phyloP scores from a whole-genome alignment of 805 yeast species.

The Teunomyces aglyptinius region DNA sequence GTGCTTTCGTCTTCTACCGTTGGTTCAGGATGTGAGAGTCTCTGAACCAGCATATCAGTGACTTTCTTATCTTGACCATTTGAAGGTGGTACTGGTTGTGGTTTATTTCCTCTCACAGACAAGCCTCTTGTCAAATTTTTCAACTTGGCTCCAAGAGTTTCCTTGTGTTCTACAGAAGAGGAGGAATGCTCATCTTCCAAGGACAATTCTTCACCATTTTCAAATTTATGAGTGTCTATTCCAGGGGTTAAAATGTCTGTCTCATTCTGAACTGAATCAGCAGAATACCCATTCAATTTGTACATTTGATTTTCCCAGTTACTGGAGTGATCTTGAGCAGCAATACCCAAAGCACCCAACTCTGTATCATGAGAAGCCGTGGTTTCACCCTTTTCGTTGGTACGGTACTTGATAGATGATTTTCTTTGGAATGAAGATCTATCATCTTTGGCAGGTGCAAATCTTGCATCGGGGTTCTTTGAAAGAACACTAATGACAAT shows the following conservation, averaged over 20 bases:
- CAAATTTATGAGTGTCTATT: constrained; percentile 27
- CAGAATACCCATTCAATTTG: constrained; percentile 36
- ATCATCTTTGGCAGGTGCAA: constrained; percentile 87
- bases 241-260: constrained; percentile 30
- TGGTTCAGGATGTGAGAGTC: constrained; percentile 1
- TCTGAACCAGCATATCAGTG: constrained; percentile 21
- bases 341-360: constrained; percentile 64
- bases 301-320: constrained; percentile 73
- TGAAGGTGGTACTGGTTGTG: constrained; percentile 4
- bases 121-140: constrained; percentile 45
- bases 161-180: constrained; percentile 6
- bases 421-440: constrained; percentile 80
- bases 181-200: constrained; percentile 1
- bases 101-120: constrained; percentile 23
- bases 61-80: constrained; percentile 17
- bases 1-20: constrained; percentile 11
- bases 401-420: constrained; percentile 20
- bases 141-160: constrained; percentile 36
- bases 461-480: constrained; percentile 85
- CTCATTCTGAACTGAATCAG: constrained; percentile 14
- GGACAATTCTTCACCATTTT: not conserved
- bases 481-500: constrained; percentile 62
- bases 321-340: constrained; percentile 77
- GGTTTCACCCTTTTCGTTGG: constrained; percentile 4
- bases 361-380: constrained; percentile 10